A percentile compares a stretch with the other conserved stretches of the same genome.
Evolutionary conservation across 2,329 filamentous ascomycete genomes (phyloP).

Genomic region (Ophiosphaerella herpotricha): DNA sequence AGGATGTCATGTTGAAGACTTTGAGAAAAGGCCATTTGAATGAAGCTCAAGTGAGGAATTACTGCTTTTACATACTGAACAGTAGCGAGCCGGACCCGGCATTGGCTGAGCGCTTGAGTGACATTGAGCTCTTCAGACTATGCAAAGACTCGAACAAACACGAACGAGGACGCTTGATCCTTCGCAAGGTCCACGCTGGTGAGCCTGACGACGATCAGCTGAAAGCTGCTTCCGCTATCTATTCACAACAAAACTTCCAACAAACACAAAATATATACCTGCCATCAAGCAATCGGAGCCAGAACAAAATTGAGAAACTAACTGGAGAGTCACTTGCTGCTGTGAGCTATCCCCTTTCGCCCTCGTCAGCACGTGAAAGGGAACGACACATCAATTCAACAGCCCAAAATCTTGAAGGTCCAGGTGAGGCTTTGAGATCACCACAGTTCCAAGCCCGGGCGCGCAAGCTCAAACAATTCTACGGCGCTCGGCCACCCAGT

Average conservation of each 20-base stretch:
- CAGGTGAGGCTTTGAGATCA: constrained; percentile 33
- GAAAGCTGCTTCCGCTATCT: constrained; percentile 84
- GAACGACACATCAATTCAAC: constrained; percentile 66
- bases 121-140: constrained; percentile 87
- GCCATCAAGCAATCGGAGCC: constrained; percentile 73
- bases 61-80: constrained; percentile 93
- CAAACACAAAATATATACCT: constrained; percentile 66
- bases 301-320: constrained; percentile 85
- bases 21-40: constrained; percentile 85
- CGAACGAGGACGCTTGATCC: constrained; percentile 87
- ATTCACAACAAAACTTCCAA: constrained; percentile 77
- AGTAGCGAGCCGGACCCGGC: constrained; percentile 81
- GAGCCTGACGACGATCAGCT: constrained; percentile 88
- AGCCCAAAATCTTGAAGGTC: constrained; percentile 54
- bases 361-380: constrained; percentile 68
- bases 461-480: constrained; percentile 75
- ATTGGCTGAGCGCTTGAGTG: constrained; percentile 80
- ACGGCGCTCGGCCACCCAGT: constrained; percentile 89
- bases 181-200: constrained; percentile 89
- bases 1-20: constrained; percentile 90
- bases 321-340: constrained; percentile 86
- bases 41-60: constrained; percentile 90
- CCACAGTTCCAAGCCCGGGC: constrained; percentile 50
- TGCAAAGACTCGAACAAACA: constrained; percentile 84
- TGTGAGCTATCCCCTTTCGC: constrained; percentile 85